Evolutionary conservation across 2,329 filamentous ascomycete species (phyloP), one percentile per base, ranked within the genome.

Genomic region (Biscogniauxia marginata): DNA sequence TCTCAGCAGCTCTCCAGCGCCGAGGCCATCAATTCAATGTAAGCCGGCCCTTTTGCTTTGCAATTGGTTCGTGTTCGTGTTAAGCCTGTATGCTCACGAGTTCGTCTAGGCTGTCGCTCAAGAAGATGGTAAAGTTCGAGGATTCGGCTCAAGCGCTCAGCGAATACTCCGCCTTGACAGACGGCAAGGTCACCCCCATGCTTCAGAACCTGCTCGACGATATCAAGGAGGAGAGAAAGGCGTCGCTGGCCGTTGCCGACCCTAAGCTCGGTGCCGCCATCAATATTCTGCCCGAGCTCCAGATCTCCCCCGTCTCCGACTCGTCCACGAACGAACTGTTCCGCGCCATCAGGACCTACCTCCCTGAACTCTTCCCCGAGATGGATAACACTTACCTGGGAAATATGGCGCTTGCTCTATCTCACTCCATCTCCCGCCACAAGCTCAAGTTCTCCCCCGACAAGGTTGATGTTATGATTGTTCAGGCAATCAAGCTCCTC

Each of bases 401-500:
- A 71, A 95, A 92, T 68, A 98, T 98, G 90, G 88, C 91, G 21
- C 84, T 99, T 58, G 95, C 95, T 85, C 87, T 99, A 50, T 96
- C 93, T 34, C 95, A 99, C 79, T 97, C 93, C 55, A 87, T 99
- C 70, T 96, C 93, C 49, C 88, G 93, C 63, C 93, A 99, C 80
- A 98, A 96, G 83, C 86, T 99, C 71, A 97, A 97, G 82, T 99
- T 99, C 79, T 96, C 91, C 7, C 89, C 93, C 55, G 93, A 99
- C 73, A 99, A 99, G 83, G 93, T 99, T 65, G 95, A 99, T 73
- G 95, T 95, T 51, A 99, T 99, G 95, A 96, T 99, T 71, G 93
- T 99, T 56, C 95, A 99, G 78, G 93, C 93, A 55, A 95, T 99
- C 72, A 88, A 89, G 63, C 85, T 97, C 51, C 83, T 99, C 48